Evolutionary conservation across 2,329 filamentous ascomycete species (phyloP).

Genomic region (Aspergillus jensenii): DNA sequence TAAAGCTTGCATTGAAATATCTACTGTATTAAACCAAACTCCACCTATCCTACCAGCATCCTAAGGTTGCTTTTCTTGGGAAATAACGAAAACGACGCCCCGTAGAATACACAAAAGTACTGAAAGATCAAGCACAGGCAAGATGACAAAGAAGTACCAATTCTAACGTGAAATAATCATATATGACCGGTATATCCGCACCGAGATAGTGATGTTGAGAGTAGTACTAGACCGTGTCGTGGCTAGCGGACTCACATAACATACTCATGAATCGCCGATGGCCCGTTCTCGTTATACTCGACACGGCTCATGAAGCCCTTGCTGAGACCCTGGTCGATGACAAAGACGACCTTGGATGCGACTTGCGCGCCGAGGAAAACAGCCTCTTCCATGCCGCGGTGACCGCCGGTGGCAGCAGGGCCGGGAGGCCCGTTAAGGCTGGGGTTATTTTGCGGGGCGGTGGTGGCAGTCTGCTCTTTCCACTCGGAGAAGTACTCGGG

Average conservation of each 20-base stretch:
- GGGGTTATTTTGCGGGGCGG: conserved; percentile 41
- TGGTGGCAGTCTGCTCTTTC: conserved; percentile 64
- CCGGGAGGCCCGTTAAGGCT: conserved; percentile 32
- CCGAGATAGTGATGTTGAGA: background rate
- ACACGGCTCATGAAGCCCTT: conserved; percentile 69
- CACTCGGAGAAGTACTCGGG: conserved; percentile 89
- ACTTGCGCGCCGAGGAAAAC: conserved; percentile 86
- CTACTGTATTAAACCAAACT: conserved; percentile 21
- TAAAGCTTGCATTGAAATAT: conserved; percentile 9
- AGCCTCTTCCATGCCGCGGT: conserved; percentile 69
- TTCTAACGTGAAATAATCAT: conserved; percentile 2
- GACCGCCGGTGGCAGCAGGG: conserved; percentile 23
- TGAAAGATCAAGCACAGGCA: conserved; percentile 1
- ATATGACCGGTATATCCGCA: background rate
- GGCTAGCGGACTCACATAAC: conserved; percentile 30
- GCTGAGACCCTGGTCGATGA: conserved; percentile 64
- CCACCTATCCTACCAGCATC: conserved; percentile 24
- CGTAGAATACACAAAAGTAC: conserved; percentile 23
- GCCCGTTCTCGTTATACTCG: conserved; percentile 68
- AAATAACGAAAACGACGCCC: conserved; percentile 18
- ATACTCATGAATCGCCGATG: conserved; percentile 62
- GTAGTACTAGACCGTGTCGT: background rate
- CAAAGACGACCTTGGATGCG: conserved; percentile 72
- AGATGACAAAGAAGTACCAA: background rate
- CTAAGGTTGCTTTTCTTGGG: conserved; percentile 21